Evolutionary conservation across 345 rosid genomes (phyloP).

Genomic region (Cardamine occulta): DNA sequence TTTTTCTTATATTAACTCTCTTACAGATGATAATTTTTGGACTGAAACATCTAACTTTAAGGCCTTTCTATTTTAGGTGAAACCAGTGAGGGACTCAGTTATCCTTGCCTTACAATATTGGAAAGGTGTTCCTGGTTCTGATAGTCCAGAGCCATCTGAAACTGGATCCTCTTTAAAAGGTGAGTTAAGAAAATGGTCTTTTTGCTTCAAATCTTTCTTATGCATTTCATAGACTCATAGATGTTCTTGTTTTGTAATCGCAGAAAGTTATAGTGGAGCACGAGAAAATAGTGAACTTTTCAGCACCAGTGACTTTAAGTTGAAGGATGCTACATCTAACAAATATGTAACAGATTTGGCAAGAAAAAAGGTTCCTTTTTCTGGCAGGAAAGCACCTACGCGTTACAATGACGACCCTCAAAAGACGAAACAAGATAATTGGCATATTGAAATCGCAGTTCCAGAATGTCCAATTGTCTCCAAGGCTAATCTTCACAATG

Average conservation of each 20-base stretch:
- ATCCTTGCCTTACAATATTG: slow-evolving; percentile 77
- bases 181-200: background rate
- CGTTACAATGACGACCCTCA: slow-evolving; percentile 48
- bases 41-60: slow-evolving; percentile 24
- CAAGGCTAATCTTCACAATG: slow-evolving; percentile 55
- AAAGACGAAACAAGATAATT: slow-evolving; percentile 61
- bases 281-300: slow-evolving; percentile 59
- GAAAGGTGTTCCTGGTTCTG: slow-evolving; percentile 69
- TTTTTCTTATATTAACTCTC: slow-evolving; percentile 9
- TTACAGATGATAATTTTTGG: background rate
- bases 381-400: slow-evolving; percentile 53
- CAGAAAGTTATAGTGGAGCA: slow-evolving; percentile 70
- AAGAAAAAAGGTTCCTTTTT: slow-evolving; percentile 60
- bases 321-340: slow-evolving; percentile 55
- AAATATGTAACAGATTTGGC: slow-evolving; percentile 52
- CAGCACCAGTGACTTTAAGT: slow-evolving; percentile 53
- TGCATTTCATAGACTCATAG: slow-evolving; percentile 6
- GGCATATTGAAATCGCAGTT: slow-evolving; percentile 81
- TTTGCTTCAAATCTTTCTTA: background rate
- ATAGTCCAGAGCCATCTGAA: slow-evolving; percentile 74
- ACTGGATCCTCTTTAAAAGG: slow-evolving; percentile 85
- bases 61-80: slow-evolving; percentile 60
- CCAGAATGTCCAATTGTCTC: slow-evolving; percentile 53
- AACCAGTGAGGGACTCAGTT: slow-evolving; percentile 90
- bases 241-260: slow-evolving; percentile 17